Evolutionary conservation across 768 basidiomycete species (phyloP), one percentile per base, ranked within the genome.

Genomic region (Calocera cornea): DNA sequence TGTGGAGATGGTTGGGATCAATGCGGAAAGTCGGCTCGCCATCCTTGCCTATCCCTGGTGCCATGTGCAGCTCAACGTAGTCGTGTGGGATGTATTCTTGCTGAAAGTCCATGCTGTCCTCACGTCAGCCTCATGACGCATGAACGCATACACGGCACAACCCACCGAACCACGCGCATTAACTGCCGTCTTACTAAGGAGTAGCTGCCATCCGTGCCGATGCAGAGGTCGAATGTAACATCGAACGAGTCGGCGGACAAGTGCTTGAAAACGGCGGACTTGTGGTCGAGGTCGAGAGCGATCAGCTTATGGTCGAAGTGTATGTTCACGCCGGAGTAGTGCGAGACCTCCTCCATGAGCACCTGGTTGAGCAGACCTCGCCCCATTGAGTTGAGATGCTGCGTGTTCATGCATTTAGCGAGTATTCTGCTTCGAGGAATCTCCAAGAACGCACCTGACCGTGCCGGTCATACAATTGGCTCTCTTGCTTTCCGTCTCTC

Each of bases 81-180:
- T 95, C 93, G 74, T 97, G 92, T 67, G 86, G 87, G 75, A 97
- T 92, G 79, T 95, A 98, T 77, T 89, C 87, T 78, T 97, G 95
- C 74, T 88, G 86, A 79, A 88, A 97, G 80, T 95, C 84, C 88
- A 97, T 93, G 77, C 95, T 97, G 75, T 2, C 19, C 22, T 49
- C 47, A 66, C 34, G 54, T 65, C 66, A 64, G 64, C 16, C 65
- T 60, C 41, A 41, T 71, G 68, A 68, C 36, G 67, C 41, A 63
- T 40, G 65, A 34, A 67, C 29, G n/a, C 33, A 63, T 74, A 74
- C 67, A 72, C 68, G 66, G 63, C 68, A 69, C 70, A 64, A 77
- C 85, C 74, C 77, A 93, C 94, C 92, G 86, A 71, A 90, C 85
- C 68, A 92, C 90, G 71, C 90, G 84, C 95, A 97, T 97, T 86